Conservation (phyloP, 75 land plant species). For the Pinus tabuliformis region DNA sequence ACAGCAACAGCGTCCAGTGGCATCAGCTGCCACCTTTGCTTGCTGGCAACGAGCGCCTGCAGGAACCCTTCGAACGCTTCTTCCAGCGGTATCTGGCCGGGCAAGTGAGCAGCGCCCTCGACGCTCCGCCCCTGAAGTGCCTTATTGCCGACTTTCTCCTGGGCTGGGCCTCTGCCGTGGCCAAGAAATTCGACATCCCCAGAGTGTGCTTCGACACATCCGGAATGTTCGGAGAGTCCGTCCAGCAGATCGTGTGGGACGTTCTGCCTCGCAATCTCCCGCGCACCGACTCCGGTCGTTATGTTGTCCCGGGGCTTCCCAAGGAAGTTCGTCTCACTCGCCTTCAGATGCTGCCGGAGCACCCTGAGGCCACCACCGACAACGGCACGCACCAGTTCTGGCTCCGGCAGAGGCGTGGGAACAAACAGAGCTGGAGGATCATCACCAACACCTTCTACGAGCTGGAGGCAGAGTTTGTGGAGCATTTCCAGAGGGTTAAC, state of each 20-base stretch:
- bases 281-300: slow-evolving; percentile 5
- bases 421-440: not conserved
- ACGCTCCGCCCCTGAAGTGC: not conserved
- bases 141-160: slow-evolving; percentile 5
- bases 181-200: too few species aligned
- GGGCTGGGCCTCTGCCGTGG: slow-evolving; percentile 1
- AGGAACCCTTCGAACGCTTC: not conserved
- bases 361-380: not conserved
- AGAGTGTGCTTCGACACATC: not conserved
- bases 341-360: not conserved
- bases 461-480: too few species aligned
- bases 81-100: not conserved
- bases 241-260: slow-evolving; percentile 5
- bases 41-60: slow-evolving; percentile 9
- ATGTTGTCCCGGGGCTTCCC: not conserved
- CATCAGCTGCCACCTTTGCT: too few species aligned
- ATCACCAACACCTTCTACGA: too few species aligned
- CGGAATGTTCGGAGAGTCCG: not conserved
- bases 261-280: not conserved
- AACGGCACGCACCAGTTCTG: not conserved
- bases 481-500: too few species aligned
- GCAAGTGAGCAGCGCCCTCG: not conserved
- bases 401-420: not conserved
- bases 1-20: too few species aligned
- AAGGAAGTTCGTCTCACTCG: slow-evolving; percentile 1